Base-by-base conservation (phyloP, 2,329 filamentous ascomycete genomes). In the Alternaria burnsii region DNA sequence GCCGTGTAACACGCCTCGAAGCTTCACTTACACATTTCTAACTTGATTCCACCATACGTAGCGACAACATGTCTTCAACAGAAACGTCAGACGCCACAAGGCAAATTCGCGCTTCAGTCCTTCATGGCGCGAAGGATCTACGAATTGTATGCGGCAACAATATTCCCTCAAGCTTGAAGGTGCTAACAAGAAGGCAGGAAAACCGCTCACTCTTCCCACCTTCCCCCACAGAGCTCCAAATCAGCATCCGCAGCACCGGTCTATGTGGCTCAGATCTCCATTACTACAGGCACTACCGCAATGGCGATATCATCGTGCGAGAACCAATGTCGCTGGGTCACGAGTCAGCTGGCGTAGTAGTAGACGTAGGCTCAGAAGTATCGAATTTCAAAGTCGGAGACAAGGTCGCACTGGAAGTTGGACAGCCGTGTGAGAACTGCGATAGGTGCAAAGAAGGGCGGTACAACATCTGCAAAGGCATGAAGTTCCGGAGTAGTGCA, bases 361-460 rank as follows among this genome's bases (percentile, higher is more conserved):
- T 93, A 55, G 86, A 87, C 46, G 83, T 92, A 41, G 93, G 93
- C 20, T 76, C 85, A 1, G 82, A 82, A 12, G 90, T 93, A 6
- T 87, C 82, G 43, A 80, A 79, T 32, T 86, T 97, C 64, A 82
- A 86, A 68, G 75, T 85, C 11, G 94, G 94, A 59, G 94, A 97
- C 81, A 89, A 91, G 70, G 90, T 97, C 20, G 93, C 94, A n/a
- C 83, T 98, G 42, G 94, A 98, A 84, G 94, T 96, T 14, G 94
- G 94, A 52, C 86, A 92, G 53, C 92, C 93, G 1, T 98, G 94
- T 82, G 88, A 91, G 40, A 72, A 76, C 41, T 89, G 87, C 71
- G 76, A 81, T 22, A 78, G 85, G 52, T 89, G 87, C 71, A 77
- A 79, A 43, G 80, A 83, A 57, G 86, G 85, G 52, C 78, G 87